Evolutionary conservation across 306 rosid genomes (phyloP).

Genomic region (Hylodesmum podocarpum): DNA sequence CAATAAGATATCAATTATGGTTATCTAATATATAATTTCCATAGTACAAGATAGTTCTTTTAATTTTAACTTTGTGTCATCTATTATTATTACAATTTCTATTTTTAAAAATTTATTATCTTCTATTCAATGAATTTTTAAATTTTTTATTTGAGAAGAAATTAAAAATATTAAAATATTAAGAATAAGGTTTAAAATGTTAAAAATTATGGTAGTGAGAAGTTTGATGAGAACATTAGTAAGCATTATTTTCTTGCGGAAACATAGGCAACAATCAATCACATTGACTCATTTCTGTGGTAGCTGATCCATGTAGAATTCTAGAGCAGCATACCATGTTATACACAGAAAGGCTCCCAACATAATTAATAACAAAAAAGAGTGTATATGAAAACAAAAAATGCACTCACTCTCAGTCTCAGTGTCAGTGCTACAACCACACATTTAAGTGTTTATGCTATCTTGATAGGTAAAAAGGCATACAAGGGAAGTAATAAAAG

Average conservation of each 20-base stretch:
- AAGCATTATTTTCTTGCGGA: conserved; percentile 5
- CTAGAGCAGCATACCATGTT: conserved; percentile 18
- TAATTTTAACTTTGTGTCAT: too few relatives aligned
- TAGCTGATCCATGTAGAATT: background rate
- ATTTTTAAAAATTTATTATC: too few relatives aligned
- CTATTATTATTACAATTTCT: too few relatives aligned
- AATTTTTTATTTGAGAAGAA: too few relatives aligned
- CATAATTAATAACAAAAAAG: background rate
- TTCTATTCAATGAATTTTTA: too few relatives aligned
- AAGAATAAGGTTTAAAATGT: too few relatives aligned
- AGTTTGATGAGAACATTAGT: too few relatives aligned
- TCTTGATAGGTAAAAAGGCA: conserved; percentile 11
- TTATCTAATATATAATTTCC: too few relatives aligned
- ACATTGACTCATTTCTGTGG: conserved; percentile 31
- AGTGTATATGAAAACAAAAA: background rate
- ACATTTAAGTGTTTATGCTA: background rate
- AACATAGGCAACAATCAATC: conserved; percentile 14
- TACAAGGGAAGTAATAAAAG: background rate
- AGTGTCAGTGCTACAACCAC: conserved; percentile 31
- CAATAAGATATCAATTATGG: too few relatives aligned
- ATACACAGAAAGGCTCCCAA: conserved; percentile 2
- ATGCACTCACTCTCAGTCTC: conserved; percentile 31
- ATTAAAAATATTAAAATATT: too few relatives aligned
- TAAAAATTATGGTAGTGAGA: too few relatives aligned
- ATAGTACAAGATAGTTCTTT: too few relatives aligned